These are phyloP conservation scores for Scenedesmus sp. DNA, from an alignment of 163 green algal species.

Conservation along the genomic window DNA sequence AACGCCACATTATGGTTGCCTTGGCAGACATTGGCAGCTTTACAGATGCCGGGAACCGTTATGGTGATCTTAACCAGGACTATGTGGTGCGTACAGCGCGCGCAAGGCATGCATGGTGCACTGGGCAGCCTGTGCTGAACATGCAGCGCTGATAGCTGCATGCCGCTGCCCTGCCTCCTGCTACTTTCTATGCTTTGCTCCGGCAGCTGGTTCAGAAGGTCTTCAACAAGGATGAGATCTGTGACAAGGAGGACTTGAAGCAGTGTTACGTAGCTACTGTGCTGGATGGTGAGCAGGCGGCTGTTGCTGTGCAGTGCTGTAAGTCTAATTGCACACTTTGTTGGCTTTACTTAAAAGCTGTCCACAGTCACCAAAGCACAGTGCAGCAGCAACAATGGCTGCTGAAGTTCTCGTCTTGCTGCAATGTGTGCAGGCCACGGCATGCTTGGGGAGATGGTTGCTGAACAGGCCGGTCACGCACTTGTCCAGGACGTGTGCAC, in stretches of 20 bases:
- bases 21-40: constrained; percentile 34
- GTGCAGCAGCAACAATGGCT: background rate
- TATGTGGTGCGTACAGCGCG: constrained; percentile 57
- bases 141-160: background rate
- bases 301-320: background rate
- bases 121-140: background rate
- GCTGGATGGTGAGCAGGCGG: constrained; percentile 54
- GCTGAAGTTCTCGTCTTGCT: background rate
- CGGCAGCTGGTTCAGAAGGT: constrained; percentile 40
- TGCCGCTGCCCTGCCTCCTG: background rate
- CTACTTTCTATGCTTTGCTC: background rate
- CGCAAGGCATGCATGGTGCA: background rate
- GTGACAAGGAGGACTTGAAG: background rate
- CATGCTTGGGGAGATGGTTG: constrained; percentile 75
- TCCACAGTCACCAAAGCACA: too few species aligned
- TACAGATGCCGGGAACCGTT: constrained; percentile 64
- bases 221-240: constrained; percentile 40
- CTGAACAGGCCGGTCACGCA: constrained; percentile 60
- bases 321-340: too few species aligned
- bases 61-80: constrained; percentile 79
- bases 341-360: too few species aligned
- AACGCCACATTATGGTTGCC: background rate
- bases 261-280: constrained; percentile 60
- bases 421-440: constrained; percentile 68
- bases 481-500: constrained; percentile 61